Evolutionary conservation across 225 moss, liverwort and hornwort genomes (phyloP).

Genomic region (Bryum argenteum): DNA sequence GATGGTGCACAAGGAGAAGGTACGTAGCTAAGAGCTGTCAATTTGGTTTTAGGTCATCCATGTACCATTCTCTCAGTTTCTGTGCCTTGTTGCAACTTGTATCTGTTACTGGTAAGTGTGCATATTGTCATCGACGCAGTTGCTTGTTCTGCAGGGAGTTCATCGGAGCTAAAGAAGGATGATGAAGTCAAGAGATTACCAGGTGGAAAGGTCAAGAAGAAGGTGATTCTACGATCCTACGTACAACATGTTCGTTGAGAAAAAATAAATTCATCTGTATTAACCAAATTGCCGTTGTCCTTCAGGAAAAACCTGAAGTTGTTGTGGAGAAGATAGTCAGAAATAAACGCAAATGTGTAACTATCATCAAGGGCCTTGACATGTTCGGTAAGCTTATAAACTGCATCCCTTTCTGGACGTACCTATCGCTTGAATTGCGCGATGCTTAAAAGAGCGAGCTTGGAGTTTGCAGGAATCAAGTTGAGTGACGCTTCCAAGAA

Average conservation of each 20-base stretch:
- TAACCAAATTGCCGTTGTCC: conserved; percentile 1
- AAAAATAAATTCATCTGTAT: neutral
- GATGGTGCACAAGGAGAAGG: conserved; percentile 60
- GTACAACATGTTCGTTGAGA: no score
- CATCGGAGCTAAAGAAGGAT: conserved; percentile 71
- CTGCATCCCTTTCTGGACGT: neutral
- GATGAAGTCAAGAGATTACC: conserved; percentile 92
- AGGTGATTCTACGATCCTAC: conserved; percentile 50
- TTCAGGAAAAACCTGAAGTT: conserved; percentile 91
- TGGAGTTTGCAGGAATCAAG: conserved; percentile 66
- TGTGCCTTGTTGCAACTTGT: neutral
- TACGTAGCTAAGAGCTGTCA: conserved; percentile 4
- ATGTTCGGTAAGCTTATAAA: conserved; percentile 71
- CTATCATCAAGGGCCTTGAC: conserved; percentile 92
- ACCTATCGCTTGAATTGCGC: neutral
- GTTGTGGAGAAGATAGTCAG: conserved; percentile 90
- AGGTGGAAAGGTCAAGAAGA: conserved; percentile 96
- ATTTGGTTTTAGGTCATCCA: neutral
- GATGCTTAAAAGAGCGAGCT: neutral
- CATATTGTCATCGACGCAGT: neutral
- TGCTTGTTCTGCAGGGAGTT: conserved; percentile 58
- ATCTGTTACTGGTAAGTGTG: neutral
- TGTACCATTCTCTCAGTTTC: no score
- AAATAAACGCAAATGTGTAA: conserved; percentile 91
- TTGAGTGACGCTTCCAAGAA: conserved; percentile 92